Conservation (phyloP, 2,329 filamentous ascomycete genomes). For the Aureobasidium vineae region DNA sequence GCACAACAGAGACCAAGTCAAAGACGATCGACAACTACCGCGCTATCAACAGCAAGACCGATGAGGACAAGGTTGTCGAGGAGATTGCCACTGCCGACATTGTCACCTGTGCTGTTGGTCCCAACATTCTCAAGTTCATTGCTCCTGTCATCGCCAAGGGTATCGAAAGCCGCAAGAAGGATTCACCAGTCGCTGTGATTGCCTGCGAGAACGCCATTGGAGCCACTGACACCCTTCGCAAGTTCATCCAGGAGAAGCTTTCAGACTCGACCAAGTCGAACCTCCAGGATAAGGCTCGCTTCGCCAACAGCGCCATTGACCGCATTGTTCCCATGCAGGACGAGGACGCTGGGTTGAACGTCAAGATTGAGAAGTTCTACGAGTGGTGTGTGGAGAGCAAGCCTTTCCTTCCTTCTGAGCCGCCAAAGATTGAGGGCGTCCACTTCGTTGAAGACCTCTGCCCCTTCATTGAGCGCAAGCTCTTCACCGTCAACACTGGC, state of each 20-base stretch:
- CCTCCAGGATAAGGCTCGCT: slow-evolving; percentile 73
- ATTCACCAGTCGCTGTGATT: slow-evolving; percentile 80
- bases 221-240: slow-evolving; percentile 82
- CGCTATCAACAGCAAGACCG: slow-evolving; percentile 88
- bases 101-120: slow-evolving; percentile 95
- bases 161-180: slow-evolving; percentile 68
- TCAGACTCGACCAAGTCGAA: slow-evolving; percentile 63
- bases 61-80: slow-evolving; percentile 76
- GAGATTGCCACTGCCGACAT: slow-evolving; percentile 86
- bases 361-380: slow-evolving; percentile 97
- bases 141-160: slow-evolving; percentile 94
- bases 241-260: slow-evolving; percentile 71
- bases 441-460: slow-evolving; percentile 89
- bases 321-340: slow-evolving; percentile 94
- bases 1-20: slow-evolving; percentile 73
- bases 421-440: slow-evolving; percentile 78
- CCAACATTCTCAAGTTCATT: slow-evolving; percentile 94
- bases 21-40: slow-evolving; percentile 93
- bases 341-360: slow-evolving; percentile 74
- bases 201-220: slow-evolving; percentile 98
- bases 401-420: slow-evolving; percentile 70
- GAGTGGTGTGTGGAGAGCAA: slow-evolving; percentile 95
- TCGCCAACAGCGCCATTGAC: slow-evolving; percentile 98
- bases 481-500: slow-evolving; percentile 98
- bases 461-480: slow-evolving; percentile 98